Evolutionary conservation across 116 monocot genomes (phyloP).

Genomic region (Phalaenopsis hybrid): DNA sequence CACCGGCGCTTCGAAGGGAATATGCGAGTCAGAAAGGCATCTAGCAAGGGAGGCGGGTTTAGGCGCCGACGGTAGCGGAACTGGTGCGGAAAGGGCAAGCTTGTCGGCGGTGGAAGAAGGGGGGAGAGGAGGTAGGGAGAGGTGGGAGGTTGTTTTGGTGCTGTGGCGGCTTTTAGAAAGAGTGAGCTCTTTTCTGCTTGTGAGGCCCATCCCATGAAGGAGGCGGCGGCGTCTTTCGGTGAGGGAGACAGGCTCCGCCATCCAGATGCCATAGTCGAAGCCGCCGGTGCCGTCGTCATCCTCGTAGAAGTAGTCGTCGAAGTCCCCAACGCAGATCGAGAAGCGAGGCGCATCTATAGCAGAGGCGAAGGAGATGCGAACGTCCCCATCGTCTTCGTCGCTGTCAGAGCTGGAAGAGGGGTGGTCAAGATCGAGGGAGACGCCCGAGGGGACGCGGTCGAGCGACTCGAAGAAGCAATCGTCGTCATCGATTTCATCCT

Average conservation of each 20-base stretch:
- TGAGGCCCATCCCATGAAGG: constrained; percentile 77
- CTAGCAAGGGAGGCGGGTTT: constrained; percentile 5
- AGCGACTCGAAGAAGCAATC: constrained; percentile 77
- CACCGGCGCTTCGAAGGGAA: neutral
- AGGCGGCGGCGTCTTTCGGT: constrained; percentile 67
- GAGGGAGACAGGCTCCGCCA: constrained; percentile 63
- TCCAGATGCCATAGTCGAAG: constrained; percentile 65
- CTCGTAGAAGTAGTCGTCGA: constrained; percentile 6
- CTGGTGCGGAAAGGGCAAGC: neutral
- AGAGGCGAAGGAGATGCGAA: constrained; percentile 78
- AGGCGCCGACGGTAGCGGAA: neutral
- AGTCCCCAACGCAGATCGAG: constrained; percentile 14
- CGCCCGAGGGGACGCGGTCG: constrained; percentile 63
- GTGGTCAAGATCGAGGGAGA: constrained; percentile 40
- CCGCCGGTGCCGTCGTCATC: neutral
- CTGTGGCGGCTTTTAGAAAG: neutral
- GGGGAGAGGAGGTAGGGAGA: neutral
- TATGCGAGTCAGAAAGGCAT: constrained; percentile 21
- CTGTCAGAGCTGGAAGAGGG: constrained; percentile 21
- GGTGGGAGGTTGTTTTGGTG: neutral
- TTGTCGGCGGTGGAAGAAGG: neutral
- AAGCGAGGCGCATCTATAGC: constrained; percentile 42
- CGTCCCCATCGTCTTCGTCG: constrained; percentile 17
- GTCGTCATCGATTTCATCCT: constrained; percentile 19
- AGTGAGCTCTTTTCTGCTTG: constrained; percentile 32